Percentiles rank a stretch among this genome's conserved stretches.
Evolutionary conservation across 805 yeast genomes (phyloP).

Genomic region (Candida maesae): DNA sequence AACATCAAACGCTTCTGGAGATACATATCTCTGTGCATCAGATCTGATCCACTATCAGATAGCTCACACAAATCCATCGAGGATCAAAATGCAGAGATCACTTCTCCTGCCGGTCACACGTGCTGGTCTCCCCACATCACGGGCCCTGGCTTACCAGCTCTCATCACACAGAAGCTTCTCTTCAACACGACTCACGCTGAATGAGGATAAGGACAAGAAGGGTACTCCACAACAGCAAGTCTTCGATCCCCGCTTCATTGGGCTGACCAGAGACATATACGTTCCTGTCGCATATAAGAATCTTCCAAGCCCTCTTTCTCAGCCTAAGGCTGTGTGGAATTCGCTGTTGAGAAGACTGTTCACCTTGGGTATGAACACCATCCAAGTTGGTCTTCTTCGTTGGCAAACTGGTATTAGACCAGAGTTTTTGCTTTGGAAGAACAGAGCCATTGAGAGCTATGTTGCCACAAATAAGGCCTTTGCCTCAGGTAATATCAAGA

Average conservation of each 20-base stretch:
- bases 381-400: conserved; percentile 62
- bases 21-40: too few species aligned
- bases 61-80: too few species aligned
- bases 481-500: conserved; percentile 52
- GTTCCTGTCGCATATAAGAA: conserved; percentile 47
- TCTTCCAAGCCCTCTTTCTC: conserved; percentile 38
- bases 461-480: conserved; percentile 79
- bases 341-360: conserved; percentile 58
- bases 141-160: not conserved
- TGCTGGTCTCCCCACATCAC: not conserved
- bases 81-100: conserved; percentile 1
- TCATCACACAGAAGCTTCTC: conserved; percentile 8
- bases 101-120: not conserved
- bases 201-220: conserved; percentile 10
- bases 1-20: not conserved
- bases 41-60: too few species aligned
- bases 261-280: conserved; percentile 41
- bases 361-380: conserved; percentile 62
- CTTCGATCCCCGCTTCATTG: conserved; percentile 39
- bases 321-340: conserved; percentile 41
- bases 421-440: conserved; percentile 74
- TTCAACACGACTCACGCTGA: conserved; percentile 1
- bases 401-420: conserved; percentile 68
- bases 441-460: conserved; percentile 72
- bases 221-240: conserved; percentile 20